phyloP scores from a whole-genome alignment of 2,329 filamentous ascomycete species.

The Raffaelea arxii region DNA sequence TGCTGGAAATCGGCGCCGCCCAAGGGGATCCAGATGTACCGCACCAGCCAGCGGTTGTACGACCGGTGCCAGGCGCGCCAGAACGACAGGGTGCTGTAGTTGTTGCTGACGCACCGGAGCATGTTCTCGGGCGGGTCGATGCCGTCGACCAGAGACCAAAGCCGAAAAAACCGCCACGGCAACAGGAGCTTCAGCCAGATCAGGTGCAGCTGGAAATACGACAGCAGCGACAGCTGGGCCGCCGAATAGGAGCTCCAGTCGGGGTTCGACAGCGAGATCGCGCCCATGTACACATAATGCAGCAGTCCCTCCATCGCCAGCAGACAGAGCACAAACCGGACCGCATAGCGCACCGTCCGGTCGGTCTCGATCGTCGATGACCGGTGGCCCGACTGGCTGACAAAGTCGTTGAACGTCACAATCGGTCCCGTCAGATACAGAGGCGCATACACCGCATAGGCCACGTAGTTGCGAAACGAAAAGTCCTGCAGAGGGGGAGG shows the following conservation, averaged over 20 bases:
- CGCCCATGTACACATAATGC: conserved; percentile 88
- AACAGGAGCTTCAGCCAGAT: conserved; percentile 97
- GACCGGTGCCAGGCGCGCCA: conserved; percentile 95
- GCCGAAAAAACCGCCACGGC: conserved; percentile 95
- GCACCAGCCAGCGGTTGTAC: conserved; percentile 89
- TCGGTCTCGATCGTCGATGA: conserved; percentile 57
- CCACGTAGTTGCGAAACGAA: conserved; percentile 76
- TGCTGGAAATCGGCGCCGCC: conserved; percentile 54
- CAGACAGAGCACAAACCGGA: conserved; percentile 72
- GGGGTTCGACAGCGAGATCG: conserved; percentile 74
- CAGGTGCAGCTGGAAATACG: conserved; percentile 91
- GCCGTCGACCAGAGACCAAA: conserved; percentile 88
- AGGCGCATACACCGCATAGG: conserved; percentile 83
- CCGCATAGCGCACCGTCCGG: conserved; percentile 70
- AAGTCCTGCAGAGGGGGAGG: conserved; percentile 65
- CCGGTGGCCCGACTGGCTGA: conserved; percentile 71
- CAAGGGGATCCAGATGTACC: conserved; percentile 88
- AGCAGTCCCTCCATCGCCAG: conserved; percentile 85
- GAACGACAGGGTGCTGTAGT: conserved; percentile 83
- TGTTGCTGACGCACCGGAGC: conserved; percentile 91
- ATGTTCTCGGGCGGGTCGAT: conserved; percentile 97
- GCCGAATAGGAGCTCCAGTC: conserved; percentile 78
- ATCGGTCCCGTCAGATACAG: conserved; percentile 91
- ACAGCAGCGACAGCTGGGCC: conserved; percentile 79
- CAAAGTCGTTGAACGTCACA: conserved; percentile 95